phyloP scores from a whole-genome alignment of 2,329 filamentous ascomycete genomes.

The Zelopaecilomyces penicillatus region DNA sequence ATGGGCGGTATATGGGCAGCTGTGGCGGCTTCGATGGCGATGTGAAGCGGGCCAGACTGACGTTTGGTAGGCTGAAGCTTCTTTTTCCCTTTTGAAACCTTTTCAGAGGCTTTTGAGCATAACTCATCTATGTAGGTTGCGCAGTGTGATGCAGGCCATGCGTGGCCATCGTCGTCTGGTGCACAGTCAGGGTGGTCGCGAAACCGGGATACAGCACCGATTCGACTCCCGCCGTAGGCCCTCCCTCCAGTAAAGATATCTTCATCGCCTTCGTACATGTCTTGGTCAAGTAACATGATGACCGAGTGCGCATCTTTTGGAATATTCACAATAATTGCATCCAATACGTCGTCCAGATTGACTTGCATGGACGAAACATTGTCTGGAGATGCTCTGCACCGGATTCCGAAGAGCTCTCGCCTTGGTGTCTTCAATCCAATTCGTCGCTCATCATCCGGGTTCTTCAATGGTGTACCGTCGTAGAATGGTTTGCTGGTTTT shows the following conservation, averaged over 20 bases:
- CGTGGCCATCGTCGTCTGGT: constrained; percentile 39
- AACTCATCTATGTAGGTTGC: constrained; percentile 35
- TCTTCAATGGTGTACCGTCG: constrained; percentile 1
- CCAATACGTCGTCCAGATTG: constrained; percentile 53
- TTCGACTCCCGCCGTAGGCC: constrained; percentile 55
- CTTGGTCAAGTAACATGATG: constrained; percentile 49
- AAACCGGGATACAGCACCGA: constrained; percentile 53
- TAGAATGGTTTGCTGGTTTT: constrained; percentile 2
- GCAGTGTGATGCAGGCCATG: constrained; percentile 60
- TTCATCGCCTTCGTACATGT: constrained; percentile 56
- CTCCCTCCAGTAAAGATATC: constrained; percentile 60
- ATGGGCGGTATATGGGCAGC: constrained; percentile 15
- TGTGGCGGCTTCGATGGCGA: constrained; percentile 28
- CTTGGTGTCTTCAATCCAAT: constrained; percentile 36
- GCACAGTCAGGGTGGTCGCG: constrained; percentile 46
- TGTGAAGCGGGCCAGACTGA: background rate
- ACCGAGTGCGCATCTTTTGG: constrained; percentile 52
- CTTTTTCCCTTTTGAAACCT: background rate
- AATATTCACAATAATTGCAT: constrained; percentile 44
- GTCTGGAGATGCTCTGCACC: constrained; percentile 40
- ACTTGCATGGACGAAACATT: constrained; percentile 41
- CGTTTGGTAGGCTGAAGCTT: background rate
- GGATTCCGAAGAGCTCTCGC: constrained; percentile 37
- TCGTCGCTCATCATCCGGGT: constrained; percentile 12
- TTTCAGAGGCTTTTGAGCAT: constrained; percentile 15